Evolutionary conservation across 768 basidiomycete species (phyloP), one percentile per base, ranked within the genome.

Genomic region (Boletus vinaceobasis): DNA sequence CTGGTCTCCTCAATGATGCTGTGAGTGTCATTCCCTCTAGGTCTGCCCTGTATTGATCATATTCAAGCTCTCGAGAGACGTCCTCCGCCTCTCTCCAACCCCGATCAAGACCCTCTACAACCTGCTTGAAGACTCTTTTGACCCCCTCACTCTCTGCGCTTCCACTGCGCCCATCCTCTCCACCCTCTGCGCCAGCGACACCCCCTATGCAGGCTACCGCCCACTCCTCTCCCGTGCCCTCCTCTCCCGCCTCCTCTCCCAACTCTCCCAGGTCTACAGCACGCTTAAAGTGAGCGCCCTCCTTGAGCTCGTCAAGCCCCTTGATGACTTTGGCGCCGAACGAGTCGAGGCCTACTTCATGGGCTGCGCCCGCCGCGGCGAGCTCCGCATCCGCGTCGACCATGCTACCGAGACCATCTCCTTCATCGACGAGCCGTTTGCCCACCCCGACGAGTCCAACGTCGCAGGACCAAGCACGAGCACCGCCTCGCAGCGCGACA

Each of bases 201-300:
- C 69, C 0, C 77, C 83, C 1, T 94, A 90, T 63, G 77, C 87
- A 0, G 84, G 87, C 1, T 98, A 97, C 73, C 82, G 94, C 21
- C 81, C 87, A n/a, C 88, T 94, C 54, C 83, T 98, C 56, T 87
- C 91, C 61, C 90, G 89, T 52, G 95, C 96, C 42, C 81, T 97
- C 17, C 86, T 98, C 58, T 93, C 93, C 4, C 88, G 93, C 31
- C 81, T 98, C 7, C 84, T 98, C 61, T 85, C 86, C 27, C 92
- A 96, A 68, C 86, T 99, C 36, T 87, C 92, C 1, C 89, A 97
- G 70, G 88, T 98, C 14, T 99, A 98, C 73, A 88, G 86, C 29
- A 85, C 88, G 13, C 85, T 98, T 75, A 86, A 84, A 60, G 83
- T 98, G 55, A 75, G 77, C 55, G 86, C 87, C 62, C 78, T 98